phyloP scores from a whole-genome alignment of 192 early-diverging fungal genomes.

The Dissophora globulifera region DNA sequence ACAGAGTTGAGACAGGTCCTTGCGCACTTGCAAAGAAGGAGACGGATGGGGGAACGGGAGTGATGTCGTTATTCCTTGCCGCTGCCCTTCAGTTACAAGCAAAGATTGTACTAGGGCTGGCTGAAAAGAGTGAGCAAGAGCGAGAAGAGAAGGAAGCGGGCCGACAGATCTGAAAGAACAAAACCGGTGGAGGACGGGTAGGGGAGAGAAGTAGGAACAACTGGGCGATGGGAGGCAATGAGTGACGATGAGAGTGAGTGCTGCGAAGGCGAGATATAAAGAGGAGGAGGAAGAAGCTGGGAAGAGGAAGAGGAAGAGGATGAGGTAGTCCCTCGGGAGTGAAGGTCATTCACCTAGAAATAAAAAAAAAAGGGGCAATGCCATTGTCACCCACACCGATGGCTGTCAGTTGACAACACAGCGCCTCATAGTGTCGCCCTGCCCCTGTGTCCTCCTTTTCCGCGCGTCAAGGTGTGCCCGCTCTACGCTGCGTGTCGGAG shows the following conservation, averaged over 20 bases:
- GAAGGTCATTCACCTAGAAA: constrained; percentile 33
- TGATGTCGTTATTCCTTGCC: no score
- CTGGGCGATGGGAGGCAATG: no score
- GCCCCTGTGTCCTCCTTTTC: neutral
- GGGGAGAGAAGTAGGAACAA: no score
- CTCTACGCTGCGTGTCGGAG: no score
- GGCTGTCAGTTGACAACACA: constrained; percentile 26
- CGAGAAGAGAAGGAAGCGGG: neutral
- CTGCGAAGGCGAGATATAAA: no score
- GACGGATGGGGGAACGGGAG: neutral
- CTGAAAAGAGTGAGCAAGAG: neutral
- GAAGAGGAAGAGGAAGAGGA: neutral
- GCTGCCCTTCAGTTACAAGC: no score
- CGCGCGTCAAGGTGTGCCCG: no score
- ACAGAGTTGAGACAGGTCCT: no score
- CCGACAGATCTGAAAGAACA: no score
- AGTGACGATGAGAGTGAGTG: neutral
- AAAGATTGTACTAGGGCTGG: no score
- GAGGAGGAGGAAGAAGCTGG: neutral
- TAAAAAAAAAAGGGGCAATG: constrained; percentile 34
- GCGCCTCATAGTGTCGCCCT: neutral
- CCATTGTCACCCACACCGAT: constrained; percentile 8
- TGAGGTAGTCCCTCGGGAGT: neutral
- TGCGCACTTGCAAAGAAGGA: neutral
- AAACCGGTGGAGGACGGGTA: no score